A percentile compares a stretch with the other conserved stretches of the same genome.
Evolutionary conservation across 2,329 filamentous ascomycete species (phyloP).

Genomic region (Fusarium sp.): DNA sequence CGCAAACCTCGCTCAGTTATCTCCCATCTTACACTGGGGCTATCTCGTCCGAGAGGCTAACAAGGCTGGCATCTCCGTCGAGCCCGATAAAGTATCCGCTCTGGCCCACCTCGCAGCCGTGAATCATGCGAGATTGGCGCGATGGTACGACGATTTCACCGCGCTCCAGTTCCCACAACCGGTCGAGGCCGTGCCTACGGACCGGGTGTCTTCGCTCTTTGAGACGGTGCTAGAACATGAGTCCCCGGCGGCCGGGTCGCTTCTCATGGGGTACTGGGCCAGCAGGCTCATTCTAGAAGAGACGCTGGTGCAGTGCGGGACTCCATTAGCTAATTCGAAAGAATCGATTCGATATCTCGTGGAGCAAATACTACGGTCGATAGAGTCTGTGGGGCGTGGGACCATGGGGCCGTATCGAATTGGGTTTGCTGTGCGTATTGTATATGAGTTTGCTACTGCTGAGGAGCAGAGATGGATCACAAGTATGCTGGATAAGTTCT

Average conservation of each 20-base stretch:
- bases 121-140: conserved; percentile 51
- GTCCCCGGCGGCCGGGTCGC: conserved; percentile 54
- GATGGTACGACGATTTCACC: conserved; percentile 54
- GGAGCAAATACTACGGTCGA: conserved; percentile 55
- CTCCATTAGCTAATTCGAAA: conserved; percentile 46
- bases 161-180: conserved; percentile 45
- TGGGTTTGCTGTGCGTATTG: conserved; percentile 56
- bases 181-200: conserved; percentile 49
- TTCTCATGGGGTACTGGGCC: conserved; percentile 58
- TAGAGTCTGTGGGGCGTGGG: conserved; percentile 57
- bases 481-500: conserved; percentile 51
- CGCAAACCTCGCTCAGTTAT: conserved; percentile 54
- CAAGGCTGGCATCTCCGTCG: conserved; percentile 50
- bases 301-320: conserved; percentile 53
- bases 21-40: conserved; percentile 53
- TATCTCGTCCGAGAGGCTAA: conserved; percentile 53
- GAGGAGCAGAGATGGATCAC: conserved; percentile 56
- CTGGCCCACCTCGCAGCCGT: conserved; percentile 50
- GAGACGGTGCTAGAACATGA: conserved; percentile 53
- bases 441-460: conserved; percentile 57
- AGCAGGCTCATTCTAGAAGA: conserved; percentile 60
- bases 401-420: conserved; percentile 58
- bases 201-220: conserved; percentile 53
- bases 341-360: conserved; percentile 50
- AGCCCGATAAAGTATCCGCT: conserved; percentile 50